Conservation (phyloP, 2,329 filamentous ascomycete species). For the Colletotrichum godetiae region DNA sequence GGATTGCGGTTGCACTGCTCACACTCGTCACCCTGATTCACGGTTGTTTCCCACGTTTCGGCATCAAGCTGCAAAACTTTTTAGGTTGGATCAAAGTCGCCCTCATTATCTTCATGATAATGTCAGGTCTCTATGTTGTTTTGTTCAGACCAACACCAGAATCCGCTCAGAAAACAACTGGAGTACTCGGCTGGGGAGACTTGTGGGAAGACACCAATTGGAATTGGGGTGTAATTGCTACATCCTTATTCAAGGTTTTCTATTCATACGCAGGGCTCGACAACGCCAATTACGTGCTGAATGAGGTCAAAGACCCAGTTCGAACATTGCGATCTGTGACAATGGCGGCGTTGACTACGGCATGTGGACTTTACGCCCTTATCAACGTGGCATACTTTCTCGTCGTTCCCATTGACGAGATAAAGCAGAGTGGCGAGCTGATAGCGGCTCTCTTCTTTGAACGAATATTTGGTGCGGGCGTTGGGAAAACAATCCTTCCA, state of each 20-base stretch:
- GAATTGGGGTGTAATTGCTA: slow-evolving; percentile 76
- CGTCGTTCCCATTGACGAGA: slow-evolving; percentile 74
- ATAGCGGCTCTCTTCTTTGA: slow-evolving; percentile 77
- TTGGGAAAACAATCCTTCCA: slow-evolving; percentile 70
- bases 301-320: slow-evolving; percentile 77
- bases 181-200: slow-evolving; percentile 56
- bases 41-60: slow-evolving; percentile 65
- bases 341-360: slow-evolving; percentile 68
- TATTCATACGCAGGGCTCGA: slow-evolving; percentile 76
- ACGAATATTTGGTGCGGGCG: slow-evolving; percentile 66
- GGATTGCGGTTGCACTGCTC: slow-evolving; percentile 67
- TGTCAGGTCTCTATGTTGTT: slow-evolving; percentile 70
- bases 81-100: slow-evolving; percentile 73
- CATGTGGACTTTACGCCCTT: slow-evolving; percentile 73
- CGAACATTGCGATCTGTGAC: slow-evolving; percentile 73
- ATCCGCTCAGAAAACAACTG: neutral
- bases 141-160: slow-evolving; percentile 49
- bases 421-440: slow-evolving; percentile 73
- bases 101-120: slow-evolving; percentile 69
- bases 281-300: slow-evolving; percentile 77
- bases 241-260: slow-evolving; percentile 75
- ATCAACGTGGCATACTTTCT: slow-evolving; percentile 73
- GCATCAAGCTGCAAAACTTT: slow-evolving; percentile 69
- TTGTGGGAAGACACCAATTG: slow-evolving; percentile 75
- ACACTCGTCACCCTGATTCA: slow-evolving; percentile 69